Base-by-base conservation (phyloP, 75 land plant genomes). In the Sequoiadendron giganteum region DNA sequence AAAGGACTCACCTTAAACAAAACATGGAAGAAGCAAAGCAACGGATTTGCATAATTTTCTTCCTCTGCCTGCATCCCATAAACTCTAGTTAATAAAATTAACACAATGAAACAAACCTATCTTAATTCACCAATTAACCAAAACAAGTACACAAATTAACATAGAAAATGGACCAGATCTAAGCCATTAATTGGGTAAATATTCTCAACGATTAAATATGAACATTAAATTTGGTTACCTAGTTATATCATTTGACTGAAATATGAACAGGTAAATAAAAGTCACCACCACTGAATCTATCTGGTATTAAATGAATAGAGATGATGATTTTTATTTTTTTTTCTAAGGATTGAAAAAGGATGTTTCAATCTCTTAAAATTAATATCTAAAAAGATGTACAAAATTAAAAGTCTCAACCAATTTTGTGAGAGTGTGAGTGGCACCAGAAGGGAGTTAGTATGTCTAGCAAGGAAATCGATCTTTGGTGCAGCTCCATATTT, bases 1-100 rank as follows among this genome's bases (percentile, higher is more conserved):
- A 34, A 75, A 75, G 10, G 34, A 30, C 56, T 76, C 28, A 95
- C 99, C 97, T 98, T 98, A 88, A 98, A 98, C 43, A 95, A 86
- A 18, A 95, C 99, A 79, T 95, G 99, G 88, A 98, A 98, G 86
- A 97, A 91, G 82, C 95, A 94, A 15, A 95, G 95, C 86, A 90
- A 87, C 21, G 99, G 99, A 87, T 98, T 95, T 28, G 93, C 94
- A 86, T 98, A 98, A 56, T 98, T 97, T 89, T 98, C 99, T 56
- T 49, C 96, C 19, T 88, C 54, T 72, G 87, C 82, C 95, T 95
- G 93, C 86, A 77, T 48, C 87, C 93, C 86, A 85, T 56, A 85
- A 85, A 55, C 68, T 65, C 42, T 85, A 85, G 32, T 55, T 38
- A 85, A 56, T n/a, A 45, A 82, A 28, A 21, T 28, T 9, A 43